These are phyloP conservation scores for Lipomyces spencermartinsiae DNA, from an alignment of 805 yeast genomes.

Conservation along the genomic window DNA sequence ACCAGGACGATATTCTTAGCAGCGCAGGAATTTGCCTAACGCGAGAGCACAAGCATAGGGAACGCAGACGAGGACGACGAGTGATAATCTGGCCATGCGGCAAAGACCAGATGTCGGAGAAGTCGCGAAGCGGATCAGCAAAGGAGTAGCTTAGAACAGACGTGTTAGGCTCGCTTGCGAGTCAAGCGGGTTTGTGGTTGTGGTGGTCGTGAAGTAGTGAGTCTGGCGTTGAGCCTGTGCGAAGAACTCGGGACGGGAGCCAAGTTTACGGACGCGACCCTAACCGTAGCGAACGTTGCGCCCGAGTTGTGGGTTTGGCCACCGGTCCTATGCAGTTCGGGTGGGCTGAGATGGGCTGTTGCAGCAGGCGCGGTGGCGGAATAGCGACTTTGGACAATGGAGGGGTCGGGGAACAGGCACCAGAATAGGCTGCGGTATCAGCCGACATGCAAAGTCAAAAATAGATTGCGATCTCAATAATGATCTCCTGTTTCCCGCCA, in stretches of 20 bases:
- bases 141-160: not conserved
- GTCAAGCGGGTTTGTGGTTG: not conserved
- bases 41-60: not conserved
- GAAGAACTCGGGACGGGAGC: not conserved
- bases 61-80: not conserved
- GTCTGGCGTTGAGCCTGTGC: not conserved
- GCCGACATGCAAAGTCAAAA: not conserved
- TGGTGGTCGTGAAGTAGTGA: not conserved
- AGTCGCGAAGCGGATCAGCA: not conserved
- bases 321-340: not conserved
- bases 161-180: not conserved
- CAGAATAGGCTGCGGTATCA: not conserved
- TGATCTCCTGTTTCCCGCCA: no score
- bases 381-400: not conserved
- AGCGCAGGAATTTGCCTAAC: not conserved
- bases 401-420: not conserved
- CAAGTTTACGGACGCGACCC: not conserved
- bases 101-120: not conserved
- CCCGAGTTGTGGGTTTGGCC: not conserved
- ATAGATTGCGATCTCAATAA: not conserved
- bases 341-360: not conserved
- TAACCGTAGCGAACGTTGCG: not conserved
- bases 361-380: not conserved
- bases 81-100: not conserved
- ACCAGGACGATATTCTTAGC: slow-evolving; percentile 2